These are phyloP conservation scores for Crithidia fasciculata DNA, from an alignment of 208 protist genomes.

Conservation along the genomic window DNA sequence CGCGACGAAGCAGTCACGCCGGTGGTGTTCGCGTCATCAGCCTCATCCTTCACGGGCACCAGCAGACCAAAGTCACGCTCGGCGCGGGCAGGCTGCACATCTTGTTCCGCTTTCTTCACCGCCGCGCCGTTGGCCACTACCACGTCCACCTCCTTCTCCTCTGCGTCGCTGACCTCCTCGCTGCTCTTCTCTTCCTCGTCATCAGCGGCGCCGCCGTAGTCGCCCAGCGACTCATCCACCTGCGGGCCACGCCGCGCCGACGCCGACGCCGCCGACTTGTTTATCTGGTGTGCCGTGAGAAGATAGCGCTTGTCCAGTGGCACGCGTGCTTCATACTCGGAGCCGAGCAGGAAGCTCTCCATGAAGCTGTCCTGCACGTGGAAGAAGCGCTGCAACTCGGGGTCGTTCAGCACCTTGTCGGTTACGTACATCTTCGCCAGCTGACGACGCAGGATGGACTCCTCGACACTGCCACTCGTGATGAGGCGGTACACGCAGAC, in stretches of 20 bases:
- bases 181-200: constrained; percentile 6
- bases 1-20: neutral
- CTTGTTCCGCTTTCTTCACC: constrained; percentile 1
- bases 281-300: constrained; percentile 45
- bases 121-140: neutral
- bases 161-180: constrained; percentile 1
- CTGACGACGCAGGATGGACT: constrained; percentile 98
- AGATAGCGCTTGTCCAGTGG: constrained; percentile 64
- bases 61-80: constrained; percentile 42
- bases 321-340: constrained; percentile 76
- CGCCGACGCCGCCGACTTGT: constrained; percentile 5
- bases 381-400: constrained; percentile 95
- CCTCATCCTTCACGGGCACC: constrained; percentile 29
- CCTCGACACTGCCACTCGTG: constrained; percentile 98
- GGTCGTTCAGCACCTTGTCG: constrained; percentile 97
- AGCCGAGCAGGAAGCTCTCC: constrained; percentile 91
- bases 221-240: constrained; percentile 13
- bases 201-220: constrained; percentile 24
- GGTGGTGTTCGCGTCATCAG: neutral
- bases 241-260: constrained; percentile 7
- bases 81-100: too few species aligned
- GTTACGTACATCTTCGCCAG: constrained; percentile 94
- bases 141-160: neutral
- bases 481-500: constrained; percentile 98
- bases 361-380: constrained; percentile 83